Conservation (phyloP, 169 alveolate genomes). For the Plasmodium fragile region DNA sequence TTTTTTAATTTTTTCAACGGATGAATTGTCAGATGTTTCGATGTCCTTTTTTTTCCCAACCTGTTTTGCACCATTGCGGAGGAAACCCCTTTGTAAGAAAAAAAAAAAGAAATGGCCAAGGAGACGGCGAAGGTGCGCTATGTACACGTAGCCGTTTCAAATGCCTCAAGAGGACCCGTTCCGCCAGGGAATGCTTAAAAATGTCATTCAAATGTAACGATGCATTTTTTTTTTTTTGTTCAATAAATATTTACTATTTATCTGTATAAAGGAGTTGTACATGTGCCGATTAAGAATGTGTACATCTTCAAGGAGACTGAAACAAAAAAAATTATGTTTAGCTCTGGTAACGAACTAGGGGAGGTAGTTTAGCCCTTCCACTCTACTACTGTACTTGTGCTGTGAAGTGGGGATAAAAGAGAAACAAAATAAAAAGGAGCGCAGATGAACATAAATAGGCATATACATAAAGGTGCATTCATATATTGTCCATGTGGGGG, state of each 20-base stretch:
- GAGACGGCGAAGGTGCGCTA: not conserved
- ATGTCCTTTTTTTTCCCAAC: not conserved
- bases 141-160: not conserved
- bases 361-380: not conserved
- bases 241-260: not conserved
- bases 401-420: not conserved
- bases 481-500: not conserved
- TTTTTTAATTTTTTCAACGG: not conserved
- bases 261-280: not conserved
- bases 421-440: not conserved
- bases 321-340: not conserved
- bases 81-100: not conserved
- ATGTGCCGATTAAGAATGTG: not conserved
- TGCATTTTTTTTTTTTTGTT: not conserved
- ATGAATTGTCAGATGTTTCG: not conserved
- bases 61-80: not conserved
- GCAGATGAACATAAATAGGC: not conserved
- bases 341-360: not conserved
- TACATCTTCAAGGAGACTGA: not conserved
- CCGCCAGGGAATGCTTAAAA: not conserved
- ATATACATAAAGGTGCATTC: not conserved
- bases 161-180: not conserved
- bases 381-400: not conserved
- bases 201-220: not conserved
- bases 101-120: not conserved